phyloP scores from a whole-genome alignment of 257 asterid genomes.

The Nicotiana sylvestris region DNA sequence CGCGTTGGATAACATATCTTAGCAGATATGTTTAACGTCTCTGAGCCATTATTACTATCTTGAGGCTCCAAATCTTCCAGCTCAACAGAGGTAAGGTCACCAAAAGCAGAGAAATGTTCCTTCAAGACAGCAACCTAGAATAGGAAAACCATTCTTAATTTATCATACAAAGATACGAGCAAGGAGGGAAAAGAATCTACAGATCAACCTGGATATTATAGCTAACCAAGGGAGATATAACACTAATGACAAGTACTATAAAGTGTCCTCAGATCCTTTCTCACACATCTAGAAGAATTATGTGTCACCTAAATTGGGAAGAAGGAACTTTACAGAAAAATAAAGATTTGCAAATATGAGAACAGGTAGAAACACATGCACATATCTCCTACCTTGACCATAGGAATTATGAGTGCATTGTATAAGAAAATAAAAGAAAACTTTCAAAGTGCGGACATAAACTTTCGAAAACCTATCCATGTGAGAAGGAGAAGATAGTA shows the following conservation, averaged over 20 bases:
- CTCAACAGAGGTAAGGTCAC: constrained; percentile 67
- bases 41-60: constrained; percentile 35
- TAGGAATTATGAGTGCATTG: background rate
- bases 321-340: background rate
- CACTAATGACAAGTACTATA: background rate
- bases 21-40: constrained; percentile 45
- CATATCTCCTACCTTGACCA: background rate
- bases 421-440: constrained; percentile 4
- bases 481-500: background rate
- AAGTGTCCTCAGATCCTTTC: background rate
- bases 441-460: background rate
- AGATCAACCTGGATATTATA: background rate
- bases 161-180: background rate
- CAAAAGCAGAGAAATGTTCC: constrained; percentile 76
- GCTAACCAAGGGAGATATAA: background rate
- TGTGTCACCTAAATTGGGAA: background rate
- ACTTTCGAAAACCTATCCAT: background rate
- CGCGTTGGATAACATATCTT: constrained; percentile 61
- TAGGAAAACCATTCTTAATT: constrained; percentile 12
- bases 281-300: background rate
- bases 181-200: background rate
- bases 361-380: background rate
- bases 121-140: constrained; percentile 59
- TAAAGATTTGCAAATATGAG: background rate
- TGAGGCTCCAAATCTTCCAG: constrained; percentile 49